These are phyloP conservation scores for Copromyces sp. DNA, from an alignment of 495 filamentous ascomycete genomes.

Conservation along the genomic window DNA sequence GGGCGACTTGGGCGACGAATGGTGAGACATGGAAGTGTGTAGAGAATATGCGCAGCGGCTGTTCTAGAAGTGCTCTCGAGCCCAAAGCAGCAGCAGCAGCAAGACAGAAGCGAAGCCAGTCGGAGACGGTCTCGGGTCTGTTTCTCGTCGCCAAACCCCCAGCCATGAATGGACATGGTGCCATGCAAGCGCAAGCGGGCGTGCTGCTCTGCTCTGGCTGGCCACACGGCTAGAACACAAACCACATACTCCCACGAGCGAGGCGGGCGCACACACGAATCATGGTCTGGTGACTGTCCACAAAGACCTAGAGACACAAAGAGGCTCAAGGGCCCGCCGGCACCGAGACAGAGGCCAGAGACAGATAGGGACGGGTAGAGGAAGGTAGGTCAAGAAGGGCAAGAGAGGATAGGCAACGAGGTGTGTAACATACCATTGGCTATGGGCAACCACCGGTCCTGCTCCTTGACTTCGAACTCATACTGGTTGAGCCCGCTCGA, in stretches of 20 bases:
- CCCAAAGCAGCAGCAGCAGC: constrained; percentile 31
- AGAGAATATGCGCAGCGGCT: constrained; percentile 22
- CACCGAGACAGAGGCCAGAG: constrained; percentile 26
- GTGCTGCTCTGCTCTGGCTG: background rate
- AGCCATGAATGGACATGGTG: constrained; percentile 3
- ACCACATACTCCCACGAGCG: constrained; percentile 4
- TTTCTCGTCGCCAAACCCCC: background rate
- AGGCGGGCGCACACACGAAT: constrained; percentile 28
- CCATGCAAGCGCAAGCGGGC: constrained; percentile 24
- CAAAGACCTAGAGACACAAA: background rate
- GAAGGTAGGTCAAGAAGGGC: constrained; percentile 1
- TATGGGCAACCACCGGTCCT: constrained; percentile 99
- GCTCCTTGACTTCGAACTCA: constrained; percentile 99
- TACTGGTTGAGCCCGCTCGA: constrained; percentile 47
- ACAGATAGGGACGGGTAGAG: constrained; percentile 4
- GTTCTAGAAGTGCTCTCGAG: background rate
- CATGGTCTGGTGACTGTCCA: constrained; percentile 16
- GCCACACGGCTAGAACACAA: constrained; percentile 19
- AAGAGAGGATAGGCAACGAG: constrained; percentile 30
- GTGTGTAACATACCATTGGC: constrained; percentile 80
- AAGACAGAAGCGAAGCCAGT: constrained; percentile 32
- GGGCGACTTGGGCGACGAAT: constrained; percentile 37
- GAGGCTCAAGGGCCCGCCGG: background rate
- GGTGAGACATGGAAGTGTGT: constrained; percentile 40
- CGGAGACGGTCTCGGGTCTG: constrained; percentile 19